Base-by-base conservation (phyloP, 352 stramenopile species). In the Detonula confervacea region DNA sequence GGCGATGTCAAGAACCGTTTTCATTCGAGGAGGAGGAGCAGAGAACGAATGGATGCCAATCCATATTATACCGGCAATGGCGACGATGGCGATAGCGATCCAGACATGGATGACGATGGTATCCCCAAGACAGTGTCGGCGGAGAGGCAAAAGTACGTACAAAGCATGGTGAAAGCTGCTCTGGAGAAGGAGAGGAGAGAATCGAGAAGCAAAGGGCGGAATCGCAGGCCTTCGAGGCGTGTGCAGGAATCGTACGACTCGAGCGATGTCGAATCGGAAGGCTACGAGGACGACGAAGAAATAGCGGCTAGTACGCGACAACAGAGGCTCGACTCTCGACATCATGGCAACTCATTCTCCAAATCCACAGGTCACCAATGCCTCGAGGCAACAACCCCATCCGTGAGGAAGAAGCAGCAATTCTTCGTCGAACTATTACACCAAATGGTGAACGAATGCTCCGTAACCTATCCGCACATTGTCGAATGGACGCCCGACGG, bases 341-440 rank as follows among this genome's bases (percentile, higher is more conserved):
- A 69, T 29, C 24, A 44, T 44, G 24, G 35, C 2, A 22, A 29
- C 39, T 49, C 39, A n/a, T 49, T 18, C 14, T 3, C 7, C 18
- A 56, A 27, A 29, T 33, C 47, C 18, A 6, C 8, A 33, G 18
- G 24, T 16, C 47, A 30, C 25, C 16, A 47, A 14, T 16, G 25
- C 2, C 18, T 42, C 9, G 27, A 62, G 1, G 16, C 54, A n/a
- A n/a, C n/a, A n/a, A n/a, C n/a, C 14, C 24, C n/a, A 11, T 1
- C 0, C 42, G 27, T 8, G 27, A 44, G 37, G 29, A 66, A 5
- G 22, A 76, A 46, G 4, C 3, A 16, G 42, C 39, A 61, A 12
- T 46, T 49, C 0, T 78, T 78, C 49, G 59, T 60, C n/a, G 69
- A 66, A 18, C 55, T 44, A 7, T 55, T 78, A 11, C 65, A 71